Evolutionary conservation across 768 basidiomycete species (phyloP).

Genomic region (Agaricus blazei): DNA sequence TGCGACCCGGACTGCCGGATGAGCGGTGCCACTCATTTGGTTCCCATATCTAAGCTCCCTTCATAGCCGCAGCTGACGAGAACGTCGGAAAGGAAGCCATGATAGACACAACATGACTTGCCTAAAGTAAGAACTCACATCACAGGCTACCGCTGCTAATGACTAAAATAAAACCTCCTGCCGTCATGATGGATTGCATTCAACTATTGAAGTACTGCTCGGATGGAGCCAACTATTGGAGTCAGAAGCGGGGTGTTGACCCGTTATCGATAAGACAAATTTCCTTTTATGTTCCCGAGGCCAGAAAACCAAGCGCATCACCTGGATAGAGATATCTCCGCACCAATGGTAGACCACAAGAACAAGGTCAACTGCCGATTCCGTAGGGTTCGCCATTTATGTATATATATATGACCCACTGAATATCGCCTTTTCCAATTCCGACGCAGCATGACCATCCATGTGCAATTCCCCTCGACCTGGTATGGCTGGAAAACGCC

Average conservation of each 20-base stretch:
- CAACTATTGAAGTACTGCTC: neutral
- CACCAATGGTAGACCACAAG: too few relatives aligned
- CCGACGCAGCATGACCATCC: conserved; percentile 17
- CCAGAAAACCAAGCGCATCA: neutral
- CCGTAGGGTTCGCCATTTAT: neutral
- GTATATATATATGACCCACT: conserved; percentile 1
- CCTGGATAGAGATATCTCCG: neutral
- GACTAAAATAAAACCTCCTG: too few relatives aligned
- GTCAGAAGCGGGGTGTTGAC: neutral
- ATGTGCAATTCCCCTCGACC: conserved; percentile 26
- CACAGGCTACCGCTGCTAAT: too few relatives aligned
- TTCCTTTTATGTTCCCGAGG: neutral
- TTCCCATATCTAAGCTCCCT: too few relatives aligned
- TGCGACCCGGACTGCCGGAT: too few relatives aligned
- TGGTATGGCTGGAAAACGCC: conserved; percentile 33
- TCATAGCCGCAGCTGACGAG: too few relatives aligned
- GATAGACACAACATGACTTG: too few relatives aligned
- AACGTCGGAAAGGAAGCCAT: too few relatives aligned
- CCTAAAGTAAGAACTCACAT: too few relatives aligned
- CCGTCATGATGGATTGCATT: too few relatives aligned
- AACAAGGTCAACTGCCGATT: too few relatives aligned
- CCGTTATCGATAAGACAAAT: neutral
- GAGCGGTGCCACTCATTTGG: too few relatives aligned
- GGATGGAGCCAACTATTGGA: neutral
- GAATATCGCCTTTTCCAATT: neutral